phyloP scores from a whole-genome alignment of 2,329 filamentous ascomycete species.

The Akanthomyces dipterigenus region DNA sequence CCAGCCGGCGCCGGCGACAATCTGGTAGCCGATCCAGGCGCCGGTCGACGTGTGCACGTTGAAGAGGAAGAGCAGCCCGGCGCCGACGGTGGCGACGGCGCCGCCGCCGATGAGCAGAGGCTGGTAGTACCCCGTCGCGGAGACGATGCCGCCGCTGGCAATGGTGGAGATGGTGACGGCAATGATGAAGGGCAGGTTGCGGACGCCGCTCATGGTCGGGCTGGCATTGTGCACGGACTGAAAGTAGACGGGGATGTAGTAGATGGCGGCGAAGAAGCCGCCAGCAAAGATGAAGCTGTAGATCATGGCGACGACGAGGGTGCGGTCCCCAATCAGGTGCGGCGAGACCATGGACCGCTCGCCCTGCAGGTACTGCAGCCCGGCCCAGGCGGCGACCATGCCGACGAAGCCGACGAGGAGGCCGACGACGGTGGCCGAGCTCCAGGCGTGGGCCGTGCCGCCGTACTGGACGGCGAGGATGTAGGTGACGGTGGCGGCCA shows the following conservation, averaged over 20 bases:
- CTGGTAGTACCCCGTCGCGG: constrained; percentile 34
- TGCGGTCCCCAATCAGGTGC: constrained; percentile 27
- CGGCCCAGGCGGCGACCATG: constrained; percentile 24
- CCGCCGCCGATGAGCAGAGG: constrained; percentile 39
- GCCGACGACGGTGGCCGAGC: constrained; percentile 27
- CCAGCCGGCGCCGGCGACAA: constrained; percentile 41
- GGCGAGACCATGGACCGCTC: constrained; percentile 33
- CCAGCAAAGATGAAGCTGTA: constrained; percentile 33
- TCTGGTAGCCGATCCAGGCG: constrained; percentile 48
- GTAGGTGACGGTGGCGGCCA: constrained; percentile 32
- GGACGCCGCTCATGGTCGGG: constrained; percentile 30
- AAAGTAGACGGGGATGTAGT: constrained; percentile 35
- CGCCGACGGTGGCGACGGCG: constrained; percentile 35
- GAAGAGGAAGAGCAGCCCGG: constrained; percentile 37
- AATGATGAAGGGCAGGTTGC: constrained; percentile 34
- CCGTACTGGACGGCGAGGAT: constrained; percentile 38
- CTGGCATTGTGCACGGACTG: constrained; percentile 28
- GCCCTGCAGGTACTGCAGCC: constrained; percentile 31
- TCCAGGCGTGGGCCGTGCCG: constrained; percentile 33
- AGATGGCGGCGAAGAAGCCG: constrained; percentile 31
- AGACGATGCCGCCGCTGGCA: constrained; percentile 31
- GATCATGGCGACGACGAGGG: constrained; percentile 24
- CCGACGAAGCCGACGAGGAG: constrained; percentile 27
- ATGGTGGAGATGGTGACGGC: constrained; percentile 36
- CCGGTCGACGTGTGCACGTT: constrained; percentile 30